These are phyloP conservation scores for Dicorynia guianensis DNA, from an alignment of 306 rosid genomes.

Conservation along the genomic window DNA sequence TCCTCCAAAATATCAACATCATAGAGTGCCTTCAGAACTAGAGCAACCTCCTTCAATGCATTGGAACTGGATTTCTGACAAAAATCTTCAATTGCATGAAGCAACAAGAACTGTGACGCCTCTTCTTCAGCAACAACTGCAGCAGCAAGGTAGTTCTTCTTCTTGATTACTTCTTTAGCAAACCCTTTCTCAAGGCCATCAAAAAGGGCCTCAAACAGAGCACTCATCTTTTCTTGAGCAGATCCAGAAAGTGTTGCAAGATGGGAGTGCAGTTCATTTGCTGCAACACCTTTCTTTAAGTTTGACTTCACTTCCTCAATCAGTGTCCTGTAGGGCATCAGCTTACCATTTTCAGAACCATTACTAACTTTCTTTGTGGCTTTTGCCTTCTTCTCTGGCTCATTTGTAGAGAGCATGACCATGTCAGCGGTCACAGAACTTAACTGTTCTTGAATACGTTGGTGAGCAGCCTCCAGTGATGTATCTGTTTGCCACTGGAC, in stretches of 20 bases:
- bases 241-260: slow-evolving; percentile 37
- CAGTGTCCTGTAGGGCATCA: neutral
- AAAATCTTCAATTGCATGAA: slow-evolving; percentile 44
- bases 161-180: slow-evolving; percentile 43
- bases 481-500: slow-evolving; percentile 58
- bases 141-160: slow-evolving; percentile 43
- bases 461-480: slow-evolving; percentile 51
- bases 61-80: slow-evolving; percentile 35
- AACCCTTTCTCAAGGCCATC: slow-evolving; percentile 49
- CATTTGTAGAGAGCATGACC: slow-evolving; percentile 51
- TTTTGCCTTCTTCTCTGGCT: slow-evolving; percentile 37
- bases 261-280: slow-evolving; percentile 40
- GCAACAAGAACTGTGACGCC: slow-evolving; percentile 44
- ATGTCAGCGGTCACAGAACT: slow-evolving; percentile 53
- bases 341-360: slow-evolving; percentile 38
- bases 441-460: slow-evolving; percentile 47
- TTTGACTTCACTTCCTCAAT: slow-evolving; percentile 39
- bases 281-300: slow-evolving; percentile 37
- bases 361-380: slow-evolving; percentile 6
- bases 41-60: slow-evolving; percentile 48
- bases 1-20: slow-evolving; percentile 54
- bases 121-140: slow-evolving; percentile 40
- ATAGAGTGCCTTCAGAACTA: slow-evolving; percentile 50
- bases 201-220: slow-evolving; percentile 43
- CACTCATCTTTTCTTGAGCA: slow-evolving; percentile 45